Percentiles rank a stretch among this genome's conserved stretches.
Conservation (phyloP, 164 flowering plant species). For the Magnolia sinica region DNA sequence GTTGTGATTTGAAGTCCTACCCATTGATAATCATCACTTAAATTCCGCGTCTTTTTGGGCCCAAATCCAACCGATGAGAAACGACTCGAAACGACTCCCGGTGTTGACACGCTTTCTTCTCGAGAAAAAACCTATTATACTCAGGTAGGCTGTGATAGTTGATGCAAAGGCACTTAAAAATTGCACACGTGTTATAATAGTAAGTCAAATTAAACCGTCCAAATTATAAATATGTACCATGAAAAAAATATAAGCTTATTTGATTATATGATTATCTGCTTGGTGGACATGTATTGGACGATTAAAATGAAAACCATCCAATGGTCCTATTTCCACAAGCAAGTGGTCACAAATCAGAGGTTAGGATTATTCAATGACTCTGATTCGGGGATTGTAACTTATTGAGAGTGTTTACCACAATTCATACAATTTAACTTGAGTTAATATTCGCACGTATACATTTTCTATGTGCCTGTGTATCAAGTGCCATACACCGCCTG, state of each 20-base stretch:
- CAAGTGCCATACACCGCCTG: not conserved
- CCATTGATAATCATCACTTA: not conserved
- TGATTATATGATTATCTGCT: not conserved
- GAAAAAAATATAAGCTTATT: not conserved
- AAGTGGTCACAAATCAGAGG: too few relatives aligned
- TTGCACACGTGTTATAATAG: not conserved
- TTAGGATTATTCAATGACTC: not conserved
- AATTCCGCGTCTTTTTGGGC: not conserved
- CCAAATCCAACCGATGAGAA: not conserved
- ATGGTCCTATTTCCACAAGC: too few relatives aligned
- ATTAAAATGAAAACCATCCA: too few relatives aligned
- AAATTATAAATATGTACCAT: too few relatives aligned
- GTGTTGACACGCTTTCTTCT: not conserved
- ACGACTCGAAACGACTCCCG: not conserved
- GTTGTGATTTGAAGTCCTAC: not conserved
- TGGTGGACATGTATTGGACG: too few relatives aligned
- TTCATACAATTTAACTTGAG: not conserved
- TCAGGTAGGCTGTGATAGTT: too few relatives aligned
- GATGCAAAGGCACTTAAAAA: not conserved
- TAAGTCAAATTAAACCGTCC: not conserved
- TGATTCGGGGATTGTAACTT: not conserved
- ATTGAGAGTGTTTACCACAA: not conserved
- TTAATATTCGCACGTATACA: not conserved
- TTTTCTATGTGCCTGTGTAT: not conserved
- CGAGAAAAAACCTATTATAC: too few relatives aligned